phyloP scores from a whole-genome alignment of 441 rosid species.

The Brassica balearica region DNA sequence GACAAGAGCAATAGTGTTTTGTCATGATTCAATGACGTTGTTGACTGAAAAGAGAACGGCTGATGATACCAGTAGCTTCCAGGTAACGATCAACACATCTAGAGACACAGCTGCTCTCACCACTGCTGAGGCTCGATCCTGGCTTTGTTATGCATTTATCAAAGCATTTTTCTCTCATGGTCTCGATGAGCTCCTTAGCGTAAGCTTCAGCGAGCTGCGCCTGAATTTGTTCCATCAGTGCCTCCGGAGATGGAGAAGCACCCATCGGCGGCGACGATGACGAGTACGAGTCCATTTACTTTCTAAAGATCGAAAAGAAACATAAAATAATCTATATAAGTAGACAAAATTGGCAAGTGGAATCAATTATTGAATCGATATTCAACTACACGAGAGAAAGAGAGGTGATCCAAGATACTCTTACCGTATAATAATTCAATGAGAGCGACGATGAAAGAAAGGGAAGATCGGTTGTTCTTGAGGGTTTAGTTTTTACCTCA shows the following conservation, averaged over 20 bases:
- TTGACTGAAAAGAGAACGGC: conserved; percentile 64
- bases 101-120: conserved; percentile 92
- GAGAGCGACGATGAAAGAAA: too few relatives aligned
- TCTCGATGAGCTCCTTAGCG: conserved; percentile 85
- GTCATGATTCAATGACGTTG: conserved; percentile 42
- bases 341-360: not conserved
- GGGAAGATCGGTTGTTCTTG: not conserved
- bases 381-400: not conserved
- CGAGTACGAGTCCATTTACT: conserved; percentile 61
- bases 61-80: conserved; percentile 85
- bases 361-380: not conserved
- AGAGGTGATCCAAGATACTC: not conserved
- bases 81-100: conserved; percentile 95
- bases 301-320: not conserved
- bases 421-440: not conserved
- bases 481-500: not conserved
- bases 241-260: conserved; percentile 51
- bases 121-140: conserved; percentile 86
- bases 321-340: not conserved
- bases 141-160: conserved; percentile 87
- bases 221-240: conserved; percentile 69
- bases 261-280: conserved; percentile 66
- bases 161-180: conserved; percentile 79
- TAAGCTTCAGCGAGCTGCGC: conserved; percentile 84
- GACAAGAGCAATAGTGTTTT: not conserved